Conservation (phyloP, 2,329 filamentous ascomycete species). For the Fusarium odoratissimum region DNA sequence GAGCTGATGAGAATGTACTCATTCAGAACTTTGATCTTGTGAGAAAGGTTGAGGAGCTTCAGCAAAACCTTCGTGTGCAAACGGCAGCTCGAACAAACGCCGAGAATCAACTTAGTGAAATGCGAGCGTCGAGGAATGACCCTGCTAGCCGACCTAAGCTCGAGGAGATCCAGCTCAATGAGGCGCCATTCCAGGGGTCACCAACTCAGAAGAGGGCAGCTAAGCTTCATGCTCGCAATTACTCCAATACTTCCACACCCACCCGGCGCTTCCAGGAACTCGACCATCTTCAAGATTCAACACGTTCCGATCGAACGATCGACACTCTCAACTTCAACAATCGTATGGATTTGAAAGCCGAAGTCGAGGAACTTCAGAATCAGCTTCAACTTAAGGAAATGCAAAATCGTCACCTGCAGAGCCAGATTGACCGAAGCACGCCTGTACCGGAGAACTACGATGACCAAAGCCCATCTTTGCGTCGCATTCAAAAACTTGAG, state of each 20-base stretch:
- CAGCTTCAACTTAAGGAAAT: conserved; percentile 94
- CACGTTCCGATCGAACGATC: conserved; percentile 82
- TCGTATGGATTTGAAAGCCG: conserved; percentile 89
- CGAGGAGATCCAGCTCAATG: conserved; percentile 89
- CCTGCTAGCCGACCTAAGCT: conserved; percentile 78
- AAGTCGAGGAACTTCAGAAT: conserved; percentile 92
- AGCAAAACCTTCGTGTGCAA: conserved; percentile 86
- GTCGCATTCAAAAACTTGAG: conserved; percentile 90
- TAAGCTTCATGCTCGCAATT: conserved; percentile 66
- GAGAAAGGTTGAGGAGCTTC: conserved; percentile 87
- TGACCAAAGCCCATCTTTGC: conserved; percentile 82
- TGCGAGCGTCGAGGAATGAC: conserved; percentile 80
- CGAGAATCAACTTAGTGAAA: conserved; percentile 82
- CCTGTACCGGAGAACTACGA: conserved; percentile 74
- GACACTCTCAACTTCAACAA: conserved; percentile 88
- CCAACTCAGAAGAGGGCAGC: conserved; percentile 75
- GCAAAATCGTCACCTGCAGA: conserved; percentile 93
- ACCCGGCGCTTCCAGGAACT: conserved; percentile 76
- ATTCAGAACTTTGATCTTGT: conserved; percentile 85
- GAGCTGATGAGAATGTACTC: conserved; percentile 71
- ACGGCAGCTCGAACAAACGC: conserved; percentile 83
- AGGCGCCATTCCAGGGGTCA: conserved; percentile 78
- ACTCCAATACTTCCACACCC: conserved; percentile 82
- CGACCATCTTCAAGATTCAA: conserved; percentile 74
- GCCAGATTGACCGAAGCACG: conserved; percentile 79